Evolutionary conservation across 164 flowering plant species (phyloP).

Genomic region (Nymphaea colorata): DNA sequence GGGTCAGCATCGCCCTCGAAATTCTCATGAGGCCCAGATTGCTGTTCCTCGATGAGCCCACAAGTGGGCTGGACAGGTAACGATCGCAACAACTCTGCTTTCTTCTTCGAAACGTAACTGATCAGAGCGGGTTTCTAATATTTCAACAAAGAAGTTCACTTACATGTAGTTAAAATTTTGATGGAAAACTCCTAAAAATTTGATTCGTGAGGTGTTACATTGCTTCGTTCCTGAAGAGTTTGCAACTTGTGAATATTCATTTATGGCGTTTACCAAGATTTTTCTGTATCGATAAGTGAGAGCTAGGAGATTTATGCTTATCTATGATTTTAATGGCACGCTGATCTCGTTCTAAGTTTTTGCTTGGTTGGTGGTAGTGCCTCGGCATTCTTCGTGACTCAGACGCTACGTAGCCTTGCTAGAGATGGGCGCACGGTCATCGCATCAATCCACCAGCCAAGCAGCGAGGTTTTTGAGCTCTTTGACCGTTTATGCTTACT

Average conservation of each 20-base stretch:
- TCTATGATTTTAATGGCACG: no score
- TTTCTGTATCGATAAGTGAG: no score
- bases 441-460: conserved; percentile 94
- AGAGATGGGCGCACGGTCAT: conserved; percentile 88
- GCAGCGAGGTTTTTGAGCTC: conserved; percentile 94
- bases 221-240: no score
- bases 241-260: no score
- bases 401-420: conserved; percentile 67
- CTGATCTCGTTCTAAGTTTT: background rate
- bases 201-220: no score
- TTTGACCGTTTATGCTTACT: conserved; percentile 82
- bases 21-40: conserved; percentile 85
- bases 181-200: no score
- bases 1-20: conserved; percentile 92
- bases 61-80: conserved; percentile 92
- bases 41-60: conserved; percentile 94
- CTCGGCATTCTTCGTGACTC: conserved; percentile 90
- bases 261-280: no score
- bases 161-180: no score
- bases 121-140: no score
- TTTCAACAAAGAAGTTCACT: no score
- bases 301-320: no score
- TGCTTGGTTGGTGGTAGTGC: conserved; percentile 39
- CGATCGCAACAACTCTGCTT: background rate
- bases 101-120: no score